A percentile compares a stretch with the other conserved stretches of the same genome.
Evolutionary conservation across 2,329 filamentous ascomycete genomes (phyloP).

Genomic region (Ambrosiella xylebori): DNA sequence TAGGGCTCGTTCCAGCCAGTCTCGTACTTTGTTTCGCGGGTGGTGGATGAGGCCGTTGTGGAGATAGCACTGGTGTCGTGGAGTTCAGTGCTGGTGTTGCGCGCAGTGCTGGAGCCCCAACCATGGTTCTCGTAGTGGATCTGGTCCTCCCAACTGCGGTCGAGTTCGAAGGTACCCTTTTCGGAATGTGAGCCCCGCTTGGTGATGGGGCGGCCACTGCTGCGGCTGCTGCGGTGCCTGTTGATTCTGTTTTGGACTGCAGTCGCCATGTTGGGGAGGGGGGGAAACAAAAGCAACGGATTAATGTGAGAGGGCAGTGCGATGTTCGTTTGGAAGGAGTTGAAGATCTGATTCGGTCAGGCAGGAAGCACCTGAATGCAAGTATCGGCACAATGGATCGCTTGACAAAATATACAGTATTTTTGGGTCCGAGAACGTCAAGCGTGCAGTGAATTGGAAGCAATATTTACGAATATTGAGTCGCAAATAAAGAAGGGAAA

Average conservation of each 20-base stretch:
- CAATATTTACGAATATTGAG: not conserved
- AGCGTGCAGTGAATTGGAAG: not conserved
- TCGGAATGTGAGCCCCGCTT: conserved; percentile 40
- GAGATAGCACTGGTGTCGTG: conserved; percentile 21
- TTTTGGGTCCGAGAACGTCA: not conserved
- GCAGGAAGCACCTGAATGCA: not conserved
- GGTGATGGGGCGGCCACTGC: conserved; percentile 25
- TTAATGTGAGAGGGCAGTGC: too few species aligned
- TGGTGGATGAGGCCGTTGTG: conserved; percentile 7
- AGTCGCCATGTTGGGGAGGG: conserved; percentile 14
- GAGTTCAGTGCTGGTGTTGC: conserved; percentile 32
- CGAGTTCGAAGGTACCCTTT: conserved; percentile 45
- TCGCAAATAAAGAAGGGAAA: not conserved
- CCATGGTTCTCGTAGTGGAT: conserved; percentile 22
- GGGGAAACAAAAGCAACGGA: not conserved
- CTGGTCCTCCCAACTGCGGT: conserved; percentile 42
- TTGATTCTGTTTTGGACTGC: conserved; percentile 15
- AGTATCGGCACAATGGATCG: not conserved
- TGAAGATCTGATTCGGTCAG: not conserved
- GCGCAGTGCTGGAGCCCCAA: conserved; percentile 17
- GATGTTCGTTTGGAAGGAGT: not conserved
- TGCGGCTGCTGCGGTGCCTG: conserved; percentile 14
- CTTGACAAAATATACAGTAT: not conserved
- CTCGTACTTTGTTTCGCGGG: conserved; percentile 6
- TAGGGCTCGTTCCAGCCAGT: not conserved